Evolutionary conservation across 148 eudicot species (phyloP), one percentile per base, ranked within the genome.

Genomic region (Rhododendron kiyosumense): DNA sequence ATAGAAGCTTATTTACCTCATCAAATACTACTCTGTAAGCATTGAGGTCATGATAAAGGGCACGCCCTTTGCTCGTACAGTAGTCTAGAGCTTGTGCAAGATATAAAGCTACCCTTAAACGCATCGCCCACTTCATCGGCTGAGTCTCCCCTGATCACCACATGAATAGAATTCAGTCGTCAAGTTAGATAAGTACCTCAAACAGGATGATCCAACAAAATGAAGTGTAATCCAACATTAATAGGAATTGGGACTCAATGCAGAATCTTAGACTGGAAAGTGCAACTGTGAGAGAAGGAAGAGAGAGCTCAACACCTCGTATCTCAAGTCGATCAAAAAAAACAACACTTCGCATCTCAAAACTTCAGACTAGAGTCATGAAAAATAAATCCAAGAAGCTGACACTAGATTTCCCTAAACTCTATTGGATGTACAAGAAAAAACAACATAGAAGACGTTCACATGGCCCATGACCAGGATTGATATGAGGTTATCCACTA

Each of bases 121-220:
- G 94, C 98, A 96, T 96, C 9, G 99, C 91, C 99, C 98, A 96
- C 92, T 90, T 95, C 98, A 96, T 94, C 67, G 99, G 99, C 12
- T 93, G 94, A 65, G 94, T 32, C 81, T 96, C 99, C 99, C 99
- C 99, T 96, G 90, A 79, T 52, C 84, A 86, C 87, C 84, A 88
- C 52, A 86, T 51, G 65, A 89, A 81, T 24, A 54, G 1, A 32
- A 32, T 32, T 32, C 34, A 32, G 22, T 38, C 41, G 5, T 51
- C 48, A 17, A 67, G 76, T n/a, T 38, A 52, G 36, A 77, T 12
- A 46, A 81, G 34, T 63, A 43, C 52, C 51, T 79, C n/a, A 12
- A 4, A 30, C n/a, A 79, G 17, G 30, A 79, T 24, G 28, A 80
- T n/a, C 13, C 45, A 59, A 77, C 17, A 43, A 43, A 10, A 32